Percentiles rank a stretch among this genome's conserved stretches.
Evolutionary conservation across 1,284 basidiomycete genomes (phyloP).

Genomic region (Waitea zeae): DNA sequence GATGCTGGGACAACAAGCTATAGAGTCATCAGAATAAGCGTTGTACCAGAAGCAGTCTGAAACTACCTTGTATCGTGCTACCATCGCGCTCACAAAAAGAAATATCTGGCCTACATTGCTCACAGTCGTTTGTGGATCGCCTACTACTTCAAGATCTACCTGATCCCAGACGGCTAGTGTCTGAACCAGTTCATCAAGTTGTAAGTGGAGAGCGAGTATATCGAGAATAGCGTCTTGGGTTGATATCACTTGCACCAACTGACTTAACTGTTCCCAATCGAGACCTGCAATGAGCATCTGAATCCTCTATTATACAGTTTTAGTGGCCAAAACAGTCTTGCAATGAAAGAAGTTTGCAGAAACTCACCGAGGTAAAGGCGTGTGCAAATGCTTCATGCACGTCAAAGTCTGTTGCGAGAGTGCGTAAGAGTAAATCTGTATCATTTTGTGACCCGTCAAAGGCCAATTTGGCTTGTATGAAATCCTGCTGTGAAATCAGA

Average conservation of each 20-base stretch:
- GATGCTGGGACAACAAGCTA: not conserved
- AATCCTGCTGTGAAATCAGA: too few relatives aligned
- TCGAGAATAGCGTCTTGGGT: constrained; percentile 39
- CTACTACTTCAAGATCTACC: constrained; percentile 69
- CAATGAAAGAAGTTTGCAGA: not conserved
- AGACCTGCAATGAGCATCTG: constrained; percentile 8
- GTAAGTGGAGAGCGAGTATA: constrained; percentile 50
- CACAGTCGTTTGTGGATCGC: constrained; percentile 67
- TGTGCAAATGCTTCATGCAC: not conserved
- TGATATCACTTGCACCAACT: constrained; percentile 46
- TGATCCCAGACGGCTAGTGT: constrained; percentile 46
- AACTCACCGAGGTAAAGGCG: not conserved
- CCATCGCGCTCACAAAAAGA: constrained; percentile 45
- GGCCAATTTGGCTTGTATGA: too few relatives aligned
- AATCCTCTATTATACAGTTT: not conserved
- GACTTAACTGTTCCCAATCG: constrained; percentile 50
- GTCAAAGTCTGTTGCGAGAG: not conserved
- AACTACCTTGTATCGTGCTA: constrained; percentile 45
- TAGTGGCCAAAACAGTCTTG: too few relatives aligned
- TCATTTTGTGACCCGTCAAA: too few relatives aligned
- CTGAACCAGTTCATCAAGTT: constrained; percentile 40
- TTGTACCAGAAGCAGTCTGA: constrained; percentile 15
- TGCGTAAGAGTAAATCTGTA: too few relatives aligned
- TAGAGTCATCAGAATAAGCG: not conserved
- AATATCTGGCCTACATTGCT: constrained; percentile 60